Base-by-base conservation (phyloP, 2,329 filamentous ascomycete genomes). In the Penicillium sp. region DNA sequence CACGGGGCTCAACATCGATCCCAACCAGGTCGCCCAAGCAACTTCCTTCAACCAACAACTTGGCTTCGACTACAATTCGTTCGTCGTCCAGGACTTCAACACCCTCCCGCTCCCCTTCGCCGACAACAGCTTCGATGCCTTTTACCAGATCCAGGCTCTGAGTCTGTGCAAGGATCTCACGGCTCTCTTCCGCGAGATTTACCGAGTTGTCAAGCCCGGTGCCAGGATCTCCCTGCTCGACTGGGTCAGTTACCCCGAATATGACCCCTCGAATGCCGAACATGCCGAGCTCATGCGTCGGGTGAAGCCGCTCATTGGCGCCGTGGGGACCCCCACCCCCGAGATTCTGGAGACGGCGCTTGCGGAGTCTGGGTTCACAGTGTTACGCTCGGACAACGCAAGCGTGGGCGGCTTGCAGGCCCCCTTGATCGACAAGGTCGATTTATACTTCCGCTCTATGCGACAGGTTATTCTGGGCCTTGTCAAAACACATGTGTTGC, bases 91-190 rank as follows among this genome's bases (percentile, higher is more conserved):
- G 66, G 83, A 85, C 67, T 83, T 84, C 71, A 85, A 85, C 71
- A 74, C 75, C 48, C 76, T 85, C 35, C 83, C 83, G 1, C 75
- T 85, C 1, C 83, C 83, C 1, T 85, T 85, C 60, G 78, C 71
- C 15, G 79, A 85, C 64, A 72, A 70, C 29, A 77, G 75, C 47
- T 84, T 85, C 68, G 83, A 85, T 60, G 82, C 78, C 31, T 84
- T 85, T 62, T 85, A 81, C 78, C 84, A 81, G 82, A 88, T 80
- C 81, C 88, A 79, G 79, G 88, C 76, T 59, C 83, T 79, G 70
- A 87, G 79, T 76, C 82, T 79, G 31, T 84, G 81, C 76, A 83
- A 82, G 63, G 82, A 85, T 57, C 75, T 82, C 2, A 67, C 75
- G 3, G 72, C 75, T 7, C 75, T 84, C 11, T 84, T 84, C 73